These are phyloP conservation scores for Blastomyces gilchristii DNA, from an alignment of 2,329 filamentous ascomycete genomes.

Conservation along the genomic window DNA sequence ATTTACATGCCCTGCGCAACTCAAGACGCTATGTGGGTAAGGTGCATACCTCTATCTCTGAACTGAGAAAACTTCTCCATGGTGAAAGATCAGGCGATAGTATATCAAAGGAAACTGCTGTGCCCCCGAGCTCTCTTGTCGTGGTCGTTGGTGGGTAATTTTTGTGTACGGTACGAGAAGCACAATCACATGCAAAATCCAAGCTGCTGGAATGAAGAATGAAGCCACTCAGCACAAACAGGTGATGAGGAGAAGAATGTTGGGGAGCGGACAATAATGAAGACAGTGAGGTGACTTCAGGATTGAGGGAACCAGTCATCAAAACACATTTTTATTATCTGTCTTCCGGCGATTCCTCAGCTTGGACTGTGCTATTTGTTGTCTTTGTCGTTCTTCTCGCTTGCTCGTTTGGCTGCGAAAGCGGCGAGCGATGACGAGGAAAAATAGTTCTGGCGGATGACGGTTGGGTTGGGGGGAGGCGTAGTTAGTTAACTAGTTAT, in stretches of 20 bases:
- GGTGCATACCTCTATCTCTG: constrained; percentile 63
- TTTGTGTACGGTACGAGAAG: neutral
- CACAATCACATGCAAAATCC: neutral
- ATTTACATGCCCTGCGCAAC: neutral
- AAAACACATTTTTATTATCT: neutral
- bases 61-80: constrained; percentile 98
- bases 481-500: no score
- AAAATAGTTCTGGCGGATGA: no score
- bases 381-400: neutral
- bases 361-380: neutral
- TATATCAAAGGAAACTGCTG: neutral
- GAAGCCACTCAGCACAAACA: neutral
- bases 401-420: no score
- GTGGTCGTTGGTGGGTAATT: neutral
- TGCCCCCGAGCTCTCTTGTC: neutral
- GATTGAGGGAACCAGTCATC: neutral
- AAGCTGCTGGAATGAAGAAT: no score
- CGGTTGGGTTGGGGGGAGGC: no score
- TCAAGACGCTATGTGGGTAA: constrained; percentile 6
- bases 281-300: neutral
- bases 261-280: neutral
- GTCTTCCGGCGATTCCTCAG: neutral
- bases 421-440: no score
- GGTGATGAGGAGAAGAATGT: neutral
- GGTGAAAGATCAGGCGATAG: neutral